These are phyloP conservation scores for Xylaria bambusicola DNA, from an alignment of 495 filamentous ascomycete genomes.

Conservation along the genomic window DNA sequence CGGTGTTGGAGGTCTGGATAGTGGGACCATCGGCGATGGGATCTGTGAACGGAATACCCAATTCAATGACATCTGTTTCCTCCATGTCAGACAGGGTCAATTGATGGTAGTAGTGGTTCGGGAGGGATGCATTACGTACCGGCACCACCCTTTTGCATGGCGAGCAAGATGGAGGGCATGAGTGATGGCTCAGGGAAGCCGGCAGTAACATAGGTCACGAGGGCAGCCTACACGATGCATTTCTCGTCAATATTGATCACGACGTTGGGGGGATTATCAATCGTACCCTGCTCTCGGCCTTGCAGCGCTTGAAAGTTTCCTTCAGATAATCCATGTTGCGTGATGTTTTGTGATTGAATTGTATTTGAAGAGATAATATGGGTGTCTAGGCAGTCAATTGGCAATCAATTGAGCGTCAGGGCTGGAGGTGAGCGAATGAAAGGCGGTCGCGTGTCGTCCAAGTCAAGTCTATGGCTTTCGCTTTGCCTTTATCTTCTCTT, in stretches of 20 bases:
- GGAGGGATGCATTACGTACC: slow-evolving; percentile 54
- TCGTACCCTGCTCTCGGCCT: slow-evolving; percentile 66
- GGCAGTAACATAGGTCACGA: slow-evolving; percentile 96
- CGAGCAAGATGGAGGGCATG: slow-evolving; percentile 80
- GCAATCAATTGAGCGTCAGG: too few relatives aligned
- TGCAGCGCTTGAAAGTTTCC: slow-evolving; percentile 85
- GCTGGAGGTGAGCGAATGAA: too few relatives aligned
- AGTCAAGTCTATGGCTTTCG: too few relatives aligned
- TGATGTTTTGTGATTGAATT: too few relatives aligned
- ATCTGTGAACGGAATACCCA: slow-evolving; percentile 94
- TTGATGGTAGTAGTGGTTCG: slow-evolving; percentile 5
- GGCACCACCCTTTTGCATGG: slow-evolving; percentile 89
- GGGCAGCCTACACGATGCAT: slow-evolving; percentile 58
- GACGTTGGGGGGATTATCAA: neutral
- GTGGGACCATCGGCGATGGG: slow-evolving; percentile 95
- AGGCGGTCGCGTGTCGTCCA: too few relatives aligned
- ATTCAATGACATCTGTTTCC: slow-evolving; percentile 70
- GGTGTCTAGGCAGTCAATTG: too few relatives aligned
- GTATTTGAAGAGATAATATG: too few relatives aligned
- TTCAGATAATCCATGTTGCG: slow-evolving; percentile 72
- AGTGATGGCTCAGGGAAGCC: slow-evolving; percentile 85
- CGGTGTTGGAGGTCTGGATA: slow-evolving; percentile 88
- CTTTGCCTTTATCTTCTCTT: too few relatives aligned
- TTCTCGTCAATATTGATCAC: slow-evolving; percentile 13
- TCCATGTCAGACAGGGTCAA: slow-evolving; percentile 4